phyloP scores from a whole-genome alignment of 2,329 filamentous ascomycete species.

The Cercospora beticola region DNA sequence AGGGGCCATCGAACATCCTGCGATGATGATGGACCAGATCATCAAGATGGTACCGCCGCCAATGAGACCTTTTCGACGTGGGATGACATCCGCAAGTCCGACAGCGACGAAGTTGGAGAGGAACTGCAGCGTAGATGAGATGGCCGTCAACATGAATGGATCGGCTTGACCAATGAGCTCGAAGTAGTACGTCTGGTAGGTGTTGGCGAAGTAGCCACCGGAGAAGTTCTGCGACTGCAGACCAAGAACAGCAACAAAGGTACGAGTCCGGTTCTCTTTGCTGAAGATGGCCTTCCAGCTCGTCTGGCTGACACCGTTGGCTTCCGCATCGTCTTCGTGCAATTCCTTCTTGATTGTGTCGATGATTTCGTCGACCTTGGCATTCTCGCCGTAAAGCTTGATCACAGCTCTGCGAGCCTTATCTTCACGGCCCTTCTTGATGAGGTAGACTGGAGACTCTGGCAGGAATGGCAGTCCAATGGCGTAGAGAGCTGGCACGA shows the following conservation, averaged over 20 bases:
- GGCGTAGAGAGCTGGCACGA: slow-evolving; percentile 28
- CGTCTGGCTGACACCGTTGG: slow-evolving; percentile 29
- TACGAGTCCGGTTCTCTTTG: slow-evolving; percentile 30
- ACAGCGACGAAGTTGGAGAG: slow-evolving; percentile 30
- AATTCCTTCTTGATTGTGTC: slow-evolving; percentile 27
- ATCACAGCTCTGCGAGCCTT: slow-evolving; percentile 55
- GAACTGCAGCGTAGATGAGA: slow-evolving; percentile 29
- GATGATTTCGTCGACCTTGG: slow-evolving; percentile 25
- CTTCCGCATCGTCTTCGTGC: slow-evolving; percentile 25
- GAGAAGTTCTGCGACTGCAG: slow-evolving; percentile 31
- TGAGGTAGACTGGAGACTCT: slow-evolving; percentile 84
- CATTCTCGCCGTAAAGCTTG: slow-evolving; percentile 26
- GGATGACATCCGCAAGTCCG: slow-evolving; percentile 25
- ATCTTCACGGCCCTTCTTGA: slow-evolving; percentile 62
- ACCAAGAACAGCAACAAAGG: slow-evolving; percentile 30
- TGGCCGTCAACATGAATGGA: slow-evolving; percentile 28
- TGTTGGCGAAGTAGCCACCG: slow-evolving; percentile 26
- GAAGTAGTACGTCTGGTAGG: slow-evolving; percentile 30
- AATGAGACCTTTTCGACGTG: slow-evolving; percentile 28
- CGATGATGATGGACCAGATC: slow-evolving; percentile 31
- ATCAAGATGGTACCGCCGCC: slow-evolving; percentile 29
- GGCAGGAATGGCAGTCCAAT: slow-evolving; percentile 57
- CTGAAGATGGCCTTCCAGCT: slow-evolving; percentile 31
- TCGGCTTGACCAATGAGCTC: slow-evolving; percentile 29
- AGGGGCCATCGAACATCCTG: slow-evolving; percentile 25